Percentiles rank a stretch among this genome's conserved stretches.
phyloP scores from a whole-genome alignment of 2,329 filamentous ascomycete species.

The Diaporthe capsici region DNA sequence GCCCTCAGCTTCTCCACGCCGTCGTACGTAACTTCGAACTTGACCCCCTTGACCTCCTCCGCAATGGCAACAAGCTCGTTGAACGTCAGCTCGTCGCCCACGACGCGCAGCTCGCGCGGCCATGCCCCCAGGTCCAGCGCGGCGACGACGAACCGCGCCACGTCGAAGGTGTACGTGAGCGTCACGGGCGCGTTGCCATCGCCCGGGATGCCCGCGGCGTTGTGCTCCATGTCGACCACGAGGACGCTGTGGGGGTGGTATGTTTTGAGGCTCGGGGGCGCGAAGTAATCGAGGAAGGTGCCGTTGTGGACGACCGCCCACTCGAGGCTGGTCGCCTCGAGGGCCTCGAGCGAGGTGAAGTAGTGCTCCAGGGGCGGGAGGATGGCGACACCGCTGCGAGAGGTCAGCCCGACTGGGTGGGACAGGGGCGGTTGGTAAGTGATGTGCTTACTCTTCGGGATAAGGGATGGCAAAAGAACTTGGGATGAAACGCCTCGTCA shows the following conservation, averaged over 20 bases:
- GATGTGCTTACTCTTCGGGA: neutral
- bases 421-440: neutral
- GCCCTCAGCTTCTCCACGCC: neutral
- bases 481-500: slow-evolving; percentile 1
- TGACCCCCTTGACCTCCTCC: slow-evolving; percentile 50
- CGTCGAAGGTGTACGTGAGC: slow-evolving; percentile 64
- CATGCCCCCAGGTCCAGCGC: slow-evolving; percentile 59
- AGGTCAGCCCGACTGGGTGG: neutral
- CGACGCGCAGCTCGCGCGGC: slow-evolving; percentile 54
- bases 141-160: slow-evolving; percentile 61
- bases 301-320: slow-evolving; percentile 57
- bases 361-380: slow-evolving; percentile 12
- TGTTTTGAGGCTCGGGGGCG: slow-evolving; percentile 53
- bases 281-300: slow-evolving; percentile 63
- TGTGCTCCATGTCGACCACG: slow-evolving; percentile 59
- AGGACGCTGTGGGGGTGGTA: slow-evolving; percentile 57
- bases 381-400: neutral
- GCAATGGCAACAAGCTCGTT: slow-evolving; percentile 60
- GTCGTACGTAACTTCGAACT: slow-evolving; percentile 14
- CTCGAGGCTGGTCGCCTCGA: slow-evolving; percentile 53
- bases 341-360: slow-evolving; percentile 24
- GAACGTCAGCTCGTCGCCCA: slow-evolving; percentile 59
- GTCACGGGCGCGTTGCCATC: slow-evolving; percentile 59
- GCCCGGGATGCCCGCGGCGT: slow-evolving; percentile 63
- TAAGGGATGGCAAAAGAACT: slow-evolving; percentile 15